phyloP scores from a whole-genome alignment of 2,329 filamentous ascomycete genomes.

The Chaetomium sp. region DNA sequence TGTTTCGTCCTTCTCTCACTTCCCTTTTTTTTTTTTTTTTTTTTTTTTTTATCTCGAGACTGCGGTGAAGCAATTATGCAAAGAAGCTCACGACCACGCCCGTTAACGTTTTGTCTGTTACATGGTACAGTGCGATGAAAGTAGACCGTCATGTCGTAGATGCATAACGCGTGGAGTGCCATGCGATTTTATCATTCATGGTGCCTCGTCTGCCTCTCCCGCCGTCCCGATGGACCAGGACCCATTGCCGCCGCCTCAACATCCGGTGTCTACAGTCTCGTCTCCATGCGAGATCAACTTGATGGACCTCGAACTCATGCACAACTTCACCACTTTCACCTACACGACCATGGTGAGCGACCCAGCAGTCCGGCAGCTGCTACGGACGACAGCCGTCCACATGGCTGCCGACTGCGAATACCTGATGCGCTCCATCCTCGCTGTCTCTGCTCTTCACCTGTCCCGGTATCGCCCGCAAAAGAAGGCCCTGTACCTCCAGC shows the following conservation, averaged over 20 bases:
- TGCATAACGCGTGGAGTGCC: constrained; percentile 32
- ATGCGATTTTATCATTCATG: constrained; percentile 27
- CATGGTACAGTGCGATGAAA: constrained; percentile 31
- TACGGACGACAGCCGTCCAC: constrained; percentile 38
- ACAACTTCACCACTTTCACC: constrained; percentile 43
- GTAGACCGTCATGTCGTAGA: constrained; percentile 30
- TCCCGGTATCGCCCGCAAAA: constrained; percentile 31
- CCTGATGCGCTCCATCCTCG: constrained; percentile 40
- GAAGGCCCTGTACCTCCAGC: constrained; percentile 29
- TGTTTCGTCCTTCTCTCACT: not conserved
- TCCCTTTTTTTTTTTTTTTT: not conserved
- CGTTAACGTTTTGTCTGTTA: not conserved
- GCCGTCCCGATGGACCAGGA: not conserved
- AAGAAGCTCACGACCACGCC: not conserved
- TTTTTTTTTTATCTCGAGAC: not conserved
- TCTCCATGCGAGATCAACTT: constrained; percentile 27
- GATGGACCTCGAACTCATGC: constrained; percentile 43
- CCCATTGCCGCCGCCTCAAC: not conserved
- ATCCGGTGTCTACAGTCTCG: no score
- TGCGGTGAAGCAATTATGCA: not conserved
- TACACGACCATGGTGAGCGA: constrained; percentile 37
- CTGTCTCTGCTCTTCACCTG: constrained; percentile 41
- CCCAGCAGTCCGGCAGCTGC: constrained; percentile 35
- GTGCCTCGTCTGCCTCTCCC: not conserved
- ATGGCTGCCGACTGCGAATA: constrained; percentile 38